Conservation (phyloP, 177 flowering plant species). For the Vitis hybrid region DNA sequence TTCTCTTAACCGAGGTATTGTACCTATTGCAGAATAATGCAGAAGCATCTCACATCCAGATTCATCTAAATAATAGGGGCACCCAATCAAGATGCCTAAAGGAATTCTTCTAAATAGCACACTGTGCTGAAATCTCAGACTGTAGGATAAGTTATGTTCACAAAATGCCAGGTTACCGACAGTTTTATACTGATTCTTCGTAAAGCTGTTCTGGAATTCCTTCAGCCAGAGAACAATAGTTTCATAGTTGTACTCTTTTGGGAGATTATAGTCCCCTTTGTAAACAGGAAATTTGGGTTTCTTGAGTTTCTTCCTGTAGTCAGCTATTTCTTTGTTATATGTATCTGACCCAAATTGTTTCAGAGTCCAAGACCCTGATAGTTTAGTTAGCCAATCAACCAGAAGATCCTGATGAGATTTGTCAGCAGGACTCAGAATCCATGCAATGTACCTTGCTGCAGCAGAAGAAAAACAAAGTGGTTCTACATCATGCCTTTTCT, state of each 20-base stretch:
- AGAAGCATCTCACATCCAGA: slow-evolving; percentile 52
- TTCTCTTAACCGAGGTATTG: slow-evolving; percentile 18
- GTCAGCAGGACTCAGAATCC: slow-evolving; percentile 55
- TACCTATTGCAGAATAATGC: slow-evolving; percentile 70
- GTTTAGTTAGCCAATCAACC: slow-evolving; percentile 34
- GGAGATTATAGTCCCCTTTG: slow-evolving; percentile 7
- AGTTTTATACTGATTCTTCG: slow-evolving; percentile 11
- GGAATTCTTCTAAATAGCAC: slow-evolving; percentile 44
- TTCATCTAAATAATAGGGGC: slow-evolving; percentile 27
- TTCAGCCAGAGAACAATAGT: slow-evolving; percentile 43
- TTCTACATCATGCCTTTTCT: slow-evolving; percentile 18
- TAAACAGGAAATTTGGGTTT: slow-evolving; percentile 28
- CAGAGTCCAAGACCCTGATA: slow-evolving; percentile 40
- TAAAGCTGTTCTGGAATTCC: slow-evolving; percentile 36
- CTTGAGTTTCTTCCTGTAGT: slow-evolving; percentile 35
- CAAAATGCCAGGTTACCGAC: slow-evolving; percentile 10
- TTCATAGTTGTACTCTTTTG: slow-evolving; percentile 19
- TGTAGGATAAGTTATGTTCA: slow-evolving; percentile 10
- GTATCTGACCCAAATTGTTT: slow-evolving; percentile 22
- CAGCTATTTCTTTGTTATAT: slow-evolving; percentile 12
- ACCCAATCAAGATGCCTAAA: slow-evolving; percentile 59
- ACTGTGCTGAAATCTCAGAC: slow-evolving; percentile 16
- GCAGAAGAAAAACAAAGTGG: slow-evolving; percentile 17
- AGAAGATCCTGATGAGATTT: slow-evolving; percentile 35
- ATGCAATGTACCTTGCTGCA: slow-evolving; percentile 70